These are phyloP conservation scores for Cladosporium velox DNA, from an alignment of 2,329 filamentous ascomycete genomes.

Conservation along the genomic window DNA sequence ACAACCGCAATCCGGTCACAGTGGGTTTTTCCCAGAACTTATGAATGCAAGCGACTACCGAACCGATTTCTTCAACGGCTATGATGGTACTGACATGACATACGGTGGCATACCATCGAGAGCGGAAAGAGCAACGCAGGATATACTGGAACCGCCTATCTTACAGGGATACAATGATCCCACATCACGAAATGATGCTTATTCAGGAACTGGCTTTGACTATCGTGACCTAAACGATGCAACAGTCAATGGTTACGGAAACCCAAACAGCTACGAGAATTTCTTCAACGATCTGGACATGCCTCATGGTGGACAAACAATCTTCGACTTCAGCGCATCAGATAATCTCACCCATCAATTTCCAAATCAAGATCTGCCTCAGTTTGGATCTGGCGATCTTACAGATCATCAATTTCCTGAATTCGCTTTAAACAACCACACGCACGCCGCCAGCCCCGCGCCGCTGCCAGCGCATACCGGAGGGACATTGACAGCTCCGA, in stretches of 20 bases:
- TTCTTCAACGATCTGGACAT: neutral
- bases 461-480: neutral
- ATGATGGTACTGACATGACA: neutral
- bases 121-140: neutral
- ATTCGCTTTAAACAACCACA: neutral
- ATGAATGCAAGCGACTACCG: neutral
- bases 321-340: conserved; percentile 4
- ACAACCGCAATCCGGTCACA: neutral
- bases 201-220: neutral
- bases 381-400: conserved; percentile 2
- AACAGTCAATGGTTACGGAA: neutral
- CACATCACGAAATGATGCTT: neutral
- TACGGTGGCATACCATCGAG: neutral
- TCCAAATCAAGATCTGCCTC: neutral
- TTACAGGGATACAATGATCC: neutral
- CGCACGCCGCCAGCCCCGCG: neutral
- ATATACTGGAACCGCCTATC: neutral
- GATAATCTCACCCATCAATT: neutral
- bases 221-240: neutral
- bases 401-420: neutral
- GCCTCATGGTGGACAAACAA: conserved; percentile 1
- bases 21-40: neutral
- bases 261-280: neutral
- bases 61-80: neutral
- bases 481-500: neutral